phyloP scores from a whole-genome alignment of 176 grass and related monocot genomes.

The Saccharum officinarum region DNA sequence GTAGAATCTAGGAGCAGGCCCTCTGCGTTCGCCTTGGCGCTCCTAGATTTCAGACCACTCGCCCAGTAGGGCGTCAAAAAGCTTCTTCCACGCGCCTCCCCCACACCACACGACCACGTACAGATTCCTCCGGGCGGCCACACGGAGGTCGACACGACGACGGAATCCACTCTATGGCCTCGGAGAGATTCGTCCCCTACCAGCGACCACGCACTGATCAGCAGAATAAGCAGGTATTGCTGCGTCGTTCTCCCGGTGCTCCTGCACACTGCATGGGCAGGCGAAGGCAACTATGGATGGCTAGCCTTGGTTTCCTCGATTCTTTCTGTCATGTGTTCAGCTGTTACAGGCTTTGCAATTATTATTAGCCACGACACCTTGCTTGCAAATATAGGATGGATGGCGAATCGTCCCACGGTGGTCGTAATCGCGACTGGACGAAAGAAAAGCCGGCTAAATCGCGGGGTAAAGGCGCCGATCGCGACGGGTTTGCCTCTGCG shows the following conservation, averaged over 20 bases:
- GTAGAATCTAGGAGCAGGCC: not conserved
- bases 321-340: not conserved
- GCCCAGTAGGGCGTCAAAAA: not conserved
- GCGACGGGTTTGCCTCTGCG: not conserved
- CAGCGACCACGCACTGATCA: not conserved
- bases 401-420: not conserved
- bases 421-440: not conserved
- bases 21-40: not conserved
- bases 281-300: not conserved
- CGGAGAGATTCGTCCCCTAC: not conserved
- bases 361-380: not conserved
- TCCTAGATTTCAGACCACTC: conserved; percentile 2
- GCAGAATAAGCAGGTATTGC: not conserved
- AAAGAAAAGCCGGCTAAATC: not conserved
- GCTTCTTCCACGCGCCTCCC: not conserved
- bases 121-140: conserved; percentile 36
- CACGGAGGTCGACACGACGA: conserved; percentile 15
- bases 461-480: not conserved
- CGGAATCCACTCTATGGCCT: conserved; percentile 28
- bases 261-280: not conserved
- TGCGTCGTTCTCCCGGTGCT: not conserved
- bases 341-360: not conserved
- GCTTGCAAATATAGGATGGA: not conserved
- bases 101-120: not conserved
- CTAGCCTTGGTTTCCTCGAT: not conserved